Evolutionary conservation across 441 rosid genomes (phyloP).

Genomic region (Syzygium malaccense): DNA sequence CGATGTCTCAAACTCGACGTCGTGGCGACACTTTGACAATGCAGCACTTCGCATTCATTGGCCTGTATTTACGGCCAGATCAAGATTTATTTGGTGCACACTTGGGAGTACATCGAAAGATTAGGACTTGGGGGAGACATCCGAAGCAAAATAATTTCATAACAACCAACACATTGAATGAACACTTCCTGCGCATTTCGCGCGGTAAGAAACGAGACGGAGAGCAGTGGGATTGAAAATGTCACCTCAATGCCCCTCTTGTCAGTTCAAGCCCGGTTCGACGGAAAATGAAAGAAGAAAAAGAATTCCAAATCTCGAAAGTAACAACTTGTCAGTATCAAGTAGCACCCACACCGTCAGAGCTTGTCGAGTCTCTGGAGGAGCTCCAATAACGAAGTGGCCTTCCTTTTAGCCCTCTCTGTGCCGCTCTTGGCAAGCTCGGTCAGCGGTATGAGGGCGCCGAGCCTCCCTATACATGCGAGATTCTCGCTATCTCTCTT

Average conservation of each 20-base stretch:
- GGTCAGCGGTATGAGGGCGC: constrained; percentile 63
- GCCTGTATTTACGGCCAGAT: neutral
- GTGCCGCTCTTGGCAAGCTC: constrained; percentile 69
- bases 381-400: constrained; percentile 63
- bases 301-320: neutral
- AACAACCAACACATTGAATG: neutral
- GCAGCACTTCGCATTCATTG: neutral
- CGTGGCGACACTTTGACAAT: neutral
- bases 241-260: neutral
- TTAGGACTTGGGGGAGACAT: neutral
- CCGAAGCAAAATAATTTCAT: neutral
- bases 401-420: constrained; percentile 80
- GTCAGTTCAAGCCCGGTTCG: neutral
- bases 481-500: constrained; percentile 77
- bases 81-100: neutral
- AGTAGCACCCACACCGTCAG: constrained; percentile 2
- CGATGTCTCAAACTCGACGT: neutral
- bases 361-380: constrained; percentile 37
- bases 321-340: neutral
- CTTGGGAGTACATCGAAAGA: neutral
- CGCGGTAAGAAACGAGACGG: neutral
- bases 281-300: neutral
- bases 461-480: constrained; percentile 50
- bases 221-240: neutral
- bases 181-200: neutral